Base-by-base conservation (phyloP, 2,329 filamentous ascomycete genomes). In the Dichotomopilus funicola region DNA sequence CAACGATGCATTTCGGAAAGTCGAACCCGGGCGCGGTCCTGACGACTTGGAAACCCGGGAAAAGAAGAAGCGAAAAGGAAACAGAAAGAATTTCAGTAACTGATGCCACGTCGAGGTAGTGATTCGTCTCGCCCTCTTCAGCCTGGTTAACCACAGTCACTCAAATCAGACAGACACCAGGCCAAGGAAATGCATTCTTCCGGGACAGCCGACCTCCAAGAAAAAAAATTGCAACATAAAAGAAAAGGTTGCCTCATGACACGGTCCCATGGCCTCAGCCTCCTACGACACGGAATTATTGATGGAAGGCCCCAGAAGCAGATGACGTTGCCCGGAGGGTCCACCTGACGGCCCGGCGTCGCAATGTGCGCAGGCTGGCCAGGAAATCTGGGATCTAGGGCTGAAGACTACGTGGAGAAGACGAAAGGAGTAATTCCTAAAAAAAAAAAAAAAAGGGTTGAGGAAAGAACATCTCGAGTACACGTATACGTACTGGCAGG, bases 301-400 rank as follows among this genome's bases (percentile, higher is more conserved):
- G 38, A 54, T 48, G 42, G 61, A 61, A 60, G 35, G 52, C 38
- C 12, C 50, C 49, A 53, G 57, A 61, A 62, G 48, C 51, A 49
- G 35, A 63, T 64, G 59, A 64, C 62, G 58, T 59, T 62, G 53
- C 31, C 46, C 31, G 10, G 40, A 34, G 54, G 36, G 47, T 41
- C 54, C 49, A 53, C 50, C 31, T 54, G 50, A 54, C 19, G 51
- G 31, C 41, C 51, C 46, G 53, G 51, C 31, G 27, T 48, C 34
- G 49, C 43, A 53, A 49, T 49, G 37, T 9, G 53, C 42, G 8
- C 37, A 8, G 8, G 8, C 12, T 38, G 8, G 8, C 35, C 27
- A 6, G 36, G n/a, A 44, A 48, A 41, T 31, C 40, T 48, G 37
- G 34, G 49, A 13, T 13, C 6, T 8, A 34, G 11, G 19, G 19